These are phyloP conservation scores for Apiotrichum mycotoxinovorans DNA, from an alignment of 1,284 basidiomycete genomes.

Conservation along the genomic window DNA sequence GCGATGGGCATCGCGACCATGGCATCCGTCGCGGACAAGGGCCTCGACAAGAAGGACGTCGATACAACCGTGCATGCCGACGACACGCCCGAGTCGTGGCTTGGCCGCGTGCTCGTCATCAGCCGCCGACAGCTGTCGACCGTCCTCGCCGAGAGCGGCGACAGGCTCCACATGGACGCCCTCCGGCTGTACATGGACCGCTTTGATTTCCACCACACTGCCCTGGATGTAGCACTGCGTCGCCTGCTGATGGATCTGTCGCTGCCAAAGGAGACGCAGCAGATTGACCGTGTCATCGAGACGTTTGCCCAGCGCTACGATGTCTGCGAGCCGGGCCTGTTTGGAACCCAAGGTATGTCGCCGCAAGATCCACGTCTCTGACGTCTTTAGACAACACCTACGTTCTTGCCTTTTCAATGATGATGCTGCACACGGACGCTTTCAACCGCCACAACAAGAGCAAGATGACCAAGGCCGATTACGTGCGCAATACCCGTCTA, in stretches of 20 bases:
- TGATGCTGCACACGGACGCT: slow-evolving; percentile 97
- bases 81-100: slow-evolving; percentile 68
- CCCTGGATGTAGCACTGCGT: slow-evolving; percentile 88
- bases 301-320: slow-evolving; percentile 85
- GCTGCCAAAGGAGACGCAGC: slow-evolving; percentile 92
- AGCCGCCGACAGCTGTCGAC: slow-evolving; percentile 72
- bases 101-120: slow-evolving; percentile 62
- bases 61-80: slow-evolving; percentile 33
- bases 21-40: neutral
- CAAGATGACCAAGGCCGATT: slow-evolving; percentile 94
- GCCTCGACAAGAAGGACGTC: slow-evolving; percentile 4
- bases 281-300: slow-evolving; percentile 96
- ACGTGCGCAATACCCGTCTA: slow-evolving; percentile 82
- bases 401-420: slow-evolving; percentile 93
- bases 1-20: neutral
- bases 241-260: slow-evolving; percentile 86
- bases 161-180: slow-evolving; percentile 67
- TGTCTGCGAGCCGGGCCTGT: slow-evolving; percentile 78
- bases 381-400: slow-evolving; percentile 81
- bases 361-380: neutral
- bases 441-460: slow-evolving; percentile 97
- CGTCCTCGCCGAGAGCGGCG: slow-evolving; percentile 74
- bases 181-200: slow-evolving; percentile 68
- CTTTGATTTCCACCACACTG: slow-evolving; percentile 74
- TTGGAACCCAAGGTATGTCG: slow-evolving; percentile 66